Evolutionary conservation across 371 early-diverging fungal species (phyloP).

Genomic region (Mucor irregularis): DNA sequence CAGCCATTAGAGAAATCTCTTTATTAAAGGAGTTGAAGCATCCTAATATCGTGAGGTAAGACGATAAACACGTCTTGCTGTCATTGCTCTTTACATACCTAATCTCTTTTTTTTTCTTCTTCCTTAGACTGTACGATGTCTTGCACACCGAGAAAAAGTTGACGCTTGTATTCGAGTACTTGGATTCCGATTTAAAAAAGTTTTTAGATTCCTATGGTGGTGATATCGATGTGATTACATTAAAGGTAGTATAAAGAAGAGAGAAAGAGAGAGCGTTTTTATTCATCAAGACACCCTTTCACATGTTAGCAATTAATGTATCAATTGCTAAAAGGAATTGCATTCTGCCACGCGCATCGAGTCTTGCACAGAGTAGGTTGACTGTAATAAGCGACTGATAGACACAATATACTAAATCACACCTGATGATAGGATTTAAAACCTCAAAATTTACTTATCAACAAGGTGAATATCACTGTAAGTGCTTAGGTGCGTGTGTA

Average conservation of each 20-base stretch:
- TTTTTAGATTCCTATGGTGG: slow-evolving; percentile 84
- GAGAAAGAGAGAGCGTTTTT: background rate
- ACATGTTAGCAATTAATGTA: slow-evolving; percentile 69
- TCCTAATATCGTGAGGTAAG: slow-evolving; percentile 89
- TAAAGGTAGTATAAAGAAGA: slow-evolving; percentile 56
- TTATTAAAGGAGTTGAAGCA: slow-evolving; percentile 94
- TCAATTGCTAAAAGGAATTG: slow-evolving; percentile 82
- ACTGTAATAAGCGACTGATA: too few species aligned
- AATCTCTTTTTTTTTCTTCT: too few species aligned
- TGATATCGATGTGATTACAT: slow-evolving; percentile 74
- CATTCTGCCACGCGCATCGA: slow-evolving; percentile 77
- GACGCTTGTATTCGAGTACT: slow-evolving; percentile 94
- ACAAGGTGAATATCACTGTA: slow-evolving; percentile 50
- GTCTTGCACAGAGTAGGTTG: slow-evolving; percentile 84
- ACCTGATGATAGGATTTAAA: slow-evolving; percentile 72
- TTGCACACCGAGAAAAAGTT: slow-evolving; percentile 93
- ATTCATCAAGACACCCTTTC: background rate
- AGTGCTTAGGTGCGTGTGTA: too few species aligned
- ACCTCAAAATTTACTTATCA: slow-evolving; percentile 80
- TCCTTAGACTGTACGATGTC: slow-evolving; percentile 89
- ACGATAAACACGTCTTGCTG: background rate
- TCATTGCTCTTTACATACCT: too few species aligned
- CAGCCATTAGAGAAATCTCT: slow-evolving; percentile 98
- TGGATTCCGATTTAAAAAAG: slow-evolving; percentile 95
- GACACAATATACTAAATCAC: too few species aligned